Evolutionary conservation across 1,139 yeast species (phyloP).

Genomic region (Fermentozyma sake): DNA sequence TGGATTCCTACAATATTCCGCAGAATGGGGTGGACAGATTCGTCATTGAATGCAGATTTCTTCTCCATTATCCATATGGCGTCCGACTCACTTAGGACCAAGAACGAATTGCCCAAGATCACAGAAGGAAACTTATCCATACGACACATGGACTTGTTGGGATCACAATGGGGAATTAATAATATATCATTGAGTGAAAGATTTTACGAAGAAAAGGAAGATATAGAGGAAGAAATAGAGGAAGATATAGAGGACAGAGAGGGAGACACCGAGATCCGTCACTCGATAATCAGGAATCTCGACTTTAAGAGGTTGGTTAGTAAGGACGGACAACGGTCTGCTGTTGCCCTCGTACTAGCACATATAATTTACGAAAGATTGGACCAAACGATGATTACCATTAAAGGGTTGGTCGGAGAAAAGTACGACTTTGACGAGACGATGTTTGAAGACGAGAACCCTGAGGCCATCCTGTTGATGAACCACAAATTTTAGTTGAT

Average conservation of each 20-base stretch:
- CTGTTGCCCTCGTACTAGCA: conserved; percentile 25
- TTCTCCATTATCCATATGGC: conserved; percentile 32
- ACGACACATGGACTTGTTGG: conserved; percentile 26
- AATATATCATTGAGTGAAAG: conserved; percentile 25
- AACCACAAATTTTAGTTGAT: background rate
- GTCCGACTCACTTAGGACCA: conserved; percentile 24
- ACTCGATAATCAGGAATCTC: conserved; percentile 19
- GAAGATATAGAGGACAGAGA: conserved; percentile 2
- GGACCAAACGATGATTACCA: conserved; percentile 27
- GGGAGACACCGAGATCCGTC: conserved; percentile 5
- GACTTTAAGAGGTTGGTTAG: conserved; percentile 27
- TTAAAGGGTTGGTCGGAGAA: conserved; percentile 36
- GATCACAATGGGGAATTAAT: conserved; percentile 28
- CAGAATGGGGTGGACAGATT: conserved; percentile 30
- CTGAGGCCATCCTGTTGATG: conserved; percentile 1
- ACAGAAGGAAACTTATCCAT: conserved; percentile 31
- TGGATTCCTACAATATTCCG: conserved; percentile 26
- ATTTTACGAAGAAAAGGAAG: conserved; percentile 13
- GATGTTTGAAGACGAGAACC: conserved; percentile 8
- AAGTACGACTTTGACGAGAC: conserved; percentile 20
- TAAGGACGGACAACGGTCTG: conserved; percentile 29
- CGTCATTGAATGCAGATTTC: conserved; percentile 27
- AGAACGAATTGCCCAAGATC: conserved; percentile 28
- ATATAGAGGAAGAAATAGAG: conserved; percentile 2
- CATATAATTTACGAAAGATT: conserved; percentile 31